Conservation (phyloP, 2,329 filamentous ascomycete genomes). For the Talaromyces atroroseus region DNA sequence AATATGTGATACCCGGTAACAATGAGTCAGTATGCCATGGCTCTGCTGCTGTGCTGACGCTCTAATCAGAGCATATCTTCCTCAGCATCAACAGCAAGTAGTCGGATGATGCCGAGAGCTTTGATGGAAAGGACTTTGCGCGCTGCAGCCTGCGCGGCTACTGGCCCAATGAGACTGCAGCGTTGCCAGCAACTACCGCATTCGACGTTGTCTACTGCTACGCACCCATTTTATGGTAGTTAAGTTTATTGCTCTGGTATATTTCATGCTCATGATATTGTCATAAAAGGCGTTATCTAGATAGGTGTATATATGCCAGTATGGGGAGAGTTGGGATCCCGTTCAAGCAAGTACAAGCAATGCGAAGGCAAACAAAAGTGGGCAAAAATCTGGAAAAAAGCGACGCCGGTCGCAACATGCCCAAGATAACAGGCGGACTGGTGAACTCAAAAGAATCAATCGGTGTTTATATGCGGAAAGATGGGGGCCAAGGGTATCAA, state of each 20-base stretch:
- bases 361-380: neutral
- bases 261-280: neutral
- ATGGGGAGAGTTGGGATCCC: neutral
- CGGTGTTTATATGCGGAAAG: neutral
- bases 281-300: neutral
- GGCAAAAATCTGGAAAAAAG: neutral
- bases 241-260: neutral
- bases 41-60: neutral
- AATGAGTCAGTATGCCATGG: neutral
- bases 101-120: too few relatives aligned
- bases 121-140: too few relatives aligned
- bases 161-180: neutral
- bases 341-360: neutral
- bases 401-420: neutral
- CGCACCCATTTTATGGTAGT: neutral
- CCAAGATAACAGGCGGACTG: neutral
- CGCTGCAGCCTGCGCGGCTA: neutral
- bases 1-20: neutral
- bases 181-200: neutral
- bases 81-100: neutral
- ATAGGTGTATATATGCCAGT: neutral
- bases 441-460: neutral
- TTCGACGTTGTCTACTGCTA: too few relatives aligned
- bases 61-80: neutral
- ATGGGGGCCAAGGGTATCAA: slow-evolving; percentile 9